phyloP scores from a whole-genome alignment of 2,329 filamentous ascomycete species.

The Aureobasidium subglaciale region DNA sequence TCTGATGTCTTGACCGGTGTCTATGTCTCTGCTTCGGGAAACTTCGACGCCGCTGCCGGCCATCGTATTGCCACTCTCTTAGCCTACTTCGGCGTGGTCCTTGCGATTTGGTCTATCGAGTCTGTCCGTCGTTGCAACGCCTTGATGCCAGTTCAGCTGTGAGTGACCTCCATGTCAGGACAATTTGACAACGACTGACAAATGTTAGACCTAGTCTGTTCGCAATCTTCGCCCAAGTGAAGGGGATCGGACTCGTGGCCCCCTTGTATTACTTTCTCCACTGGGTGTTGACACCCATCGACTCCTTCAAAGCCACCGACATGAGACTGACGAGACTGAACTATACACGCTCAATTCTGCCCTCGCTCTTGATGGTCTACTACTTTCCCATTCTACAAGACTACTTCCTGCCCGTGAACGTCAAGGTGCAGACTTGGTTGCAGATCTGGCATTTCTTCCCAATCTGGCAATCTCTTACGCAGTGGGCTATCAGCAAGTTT shows the following conservation, averaged over 20 bases:
- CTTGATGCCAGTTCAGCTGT: slow-evolving; percentile 19
- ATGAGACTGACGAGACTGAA: slow-evolving; percentile 27
- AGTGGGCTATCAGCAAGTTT: slow-evolving; percentile 20
- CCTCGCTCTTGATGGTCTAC: slow-evolving; percentile 23
- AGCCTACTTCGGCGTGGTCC: slow-evolving; percentile 24
- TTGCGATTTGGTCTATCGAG: slow-evolving; percentile 27
- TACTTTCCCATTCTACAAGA: slow-evolving; percentile 20
- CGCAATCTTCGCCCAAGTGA: slow-evolving; percentile 23
- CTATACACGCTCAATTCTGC: slow-evolving; percentile 26
- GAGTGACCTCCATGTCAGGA: background rate
- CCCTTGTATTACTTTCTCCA: slow-evolving; percentile 35
- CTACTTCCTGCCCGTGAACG: slow-evolving; percentile 18
- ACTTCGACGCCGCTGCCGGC: background rate
- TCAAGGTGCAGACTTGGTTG: slow-evolving; percentile 8
- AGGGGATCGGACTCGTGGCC: slow-evolving; percentile 27
- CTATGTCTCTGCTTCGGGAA: background rate
- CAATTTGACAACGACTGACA: slow-evolving; percentile 15
- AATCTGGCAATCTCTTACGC: slow-evolving; percentile 17
- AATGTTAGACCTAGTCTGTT: slow-evolving; percentile 21
- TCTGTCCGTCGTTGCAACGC: slow-evolving; percentile 24
- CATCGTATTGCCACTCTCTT: slow-evolving; percentile 24
- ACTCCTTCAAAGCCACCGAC: slow-evolving; percentile 29
- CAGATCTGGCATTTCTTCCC: slow-evolving; percentile 15
- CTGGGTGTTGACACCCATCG: slow-evolving; percentile 29
- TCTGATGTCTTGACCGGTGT: background rate